Percentiles rank a stretch among this genome's conserved stretches.
Evolutionary conservation across 108 stramenopile species (phyloP).

Genomic region (Fistulifera pelliculosa): DNA sequence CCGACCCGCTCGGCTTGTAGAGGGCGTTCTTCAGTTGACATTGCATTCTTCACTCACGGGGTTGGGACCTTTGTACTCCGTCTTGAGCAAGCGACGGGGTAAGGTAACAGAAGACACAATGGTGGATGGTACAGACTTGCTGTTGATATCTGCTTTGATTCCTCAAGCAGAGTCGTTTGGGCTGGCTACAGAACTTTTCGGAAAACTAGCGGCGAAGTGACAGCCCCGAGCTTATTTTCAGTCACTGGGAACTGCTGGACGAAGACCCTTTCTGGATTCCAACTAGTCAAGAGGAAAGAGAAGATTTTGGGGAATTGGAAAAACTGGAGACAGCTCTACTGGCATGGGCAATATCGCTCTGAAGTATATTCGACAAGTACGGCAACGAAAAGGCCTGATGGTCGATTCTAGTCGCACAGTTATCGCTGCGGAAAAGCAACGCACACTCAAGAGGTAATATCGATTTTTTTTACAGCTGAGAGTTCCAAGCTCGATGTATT

Average conservation of each 20-base stretch:
- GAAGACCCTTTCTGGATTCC: slow-evolving; percentile 94
- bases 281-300: slow-evolving; percentile 81
- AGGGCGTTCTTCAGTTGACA: slow-evolving; percentile 69
- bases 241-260: slow-evolving; percentile 74
- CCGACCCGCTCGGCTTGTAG: slow-evolving; percentile 69
- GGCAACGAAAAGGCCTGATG: slow-evolving; percentile 75
- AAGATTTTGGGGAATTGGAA: slow-evolving; percentile 81
- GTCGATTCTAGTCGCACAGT: slow-evolving; percentile 84
- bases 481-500: too few species aligned
- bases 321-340: slow-evolving; percentile 71
- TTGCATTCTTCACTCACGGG: slow-evolving; percentile 76
- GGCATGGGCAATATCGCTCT: slow-evolving; percentile 80
- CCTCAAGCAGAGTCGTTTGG: slow-evolving; percentile 88
- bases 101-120: slow-evolving; percentile 81
- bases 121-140: slow-evolving; percentile 87
- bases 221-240: slow-evolving; percentile 79
- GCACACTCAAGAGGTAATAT: slow-evolving; percentile 83
- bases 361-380: slow-evolving; percentile 73
- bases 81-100: slow-evolving; percentile 77
- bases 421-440: slow-evolving; percentile 85
- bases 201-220: slow-evolving; percentile 82
- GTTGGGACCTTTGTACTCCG: slow-evolving; percentile 69
- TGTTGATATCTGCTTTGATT: slow-evolving; percentile 64
- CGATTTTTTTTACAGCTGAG: too few species aligned
- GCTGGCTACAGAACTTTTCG: slow-evolving; percentile 71